A percentile compares a stretch with the other conserved stretches of the same genome.
These are phyloP conservation scores for Ormosia semicastrata DNA, from an alignment of 306 rosid species.

Conservation along the genomic window DNA sequence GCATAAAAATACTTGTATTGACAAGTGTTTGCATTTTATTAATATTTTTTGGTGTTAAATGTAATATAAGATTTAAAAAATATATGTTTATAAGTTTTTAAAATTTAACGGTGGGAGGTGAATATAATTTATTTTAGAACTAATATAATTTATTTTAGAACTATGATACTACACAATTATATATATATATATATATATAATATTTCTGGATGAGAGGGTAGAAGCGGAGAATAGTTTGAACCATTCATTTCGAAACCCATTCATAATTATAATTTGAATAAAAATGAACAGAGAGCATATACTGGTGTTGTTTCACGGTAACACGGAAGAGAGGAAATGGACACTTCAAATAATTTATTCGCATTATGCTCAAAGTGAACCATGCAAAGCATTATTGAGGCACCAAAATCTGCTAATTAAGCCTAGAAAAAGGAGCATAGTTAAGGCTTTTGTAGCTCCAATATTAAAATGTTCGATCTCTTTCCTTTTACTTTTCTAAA, in stretches of 20 bases:
- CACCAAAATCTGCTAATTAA: neutral
- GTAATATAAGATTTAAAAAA: neutral
- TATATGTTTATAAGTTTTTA: neutral
- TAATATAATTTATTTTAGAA: neutral
- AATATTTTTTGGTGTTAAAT: neutral
- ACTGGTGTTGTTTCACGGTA: neutral
- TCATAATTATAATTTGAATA: neutral
- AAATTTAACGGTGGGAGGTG: neutral
- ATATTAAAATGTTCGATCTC: neutral
- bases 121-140: neutral
- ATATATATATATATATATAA: no score
- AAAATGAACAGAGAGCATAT: neutral
- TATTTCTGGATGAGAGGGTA: neutral
- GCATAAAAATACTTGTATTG: neutral
- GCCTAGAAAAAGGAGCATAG: neutral
- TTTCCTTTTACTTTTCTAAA: neutral
- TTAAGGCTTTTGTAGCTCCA: neutral
- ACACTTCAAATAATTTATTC: neutral
- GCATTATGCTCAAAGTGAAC: slow-evolving; percentile 8
- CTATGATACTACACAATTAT: no score
- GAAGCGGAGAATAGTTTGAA: neutral
- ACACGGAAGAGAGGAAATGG: neutral
- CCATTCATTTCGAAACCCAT: neutral
- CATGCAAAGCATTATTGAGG: slow-evolving; percentile 1
- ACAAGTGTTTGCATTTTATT: neutral